Evolutionary conservation across 805 yeast species (phyloP).

Genomic region (Pichia exigua): DNA sequence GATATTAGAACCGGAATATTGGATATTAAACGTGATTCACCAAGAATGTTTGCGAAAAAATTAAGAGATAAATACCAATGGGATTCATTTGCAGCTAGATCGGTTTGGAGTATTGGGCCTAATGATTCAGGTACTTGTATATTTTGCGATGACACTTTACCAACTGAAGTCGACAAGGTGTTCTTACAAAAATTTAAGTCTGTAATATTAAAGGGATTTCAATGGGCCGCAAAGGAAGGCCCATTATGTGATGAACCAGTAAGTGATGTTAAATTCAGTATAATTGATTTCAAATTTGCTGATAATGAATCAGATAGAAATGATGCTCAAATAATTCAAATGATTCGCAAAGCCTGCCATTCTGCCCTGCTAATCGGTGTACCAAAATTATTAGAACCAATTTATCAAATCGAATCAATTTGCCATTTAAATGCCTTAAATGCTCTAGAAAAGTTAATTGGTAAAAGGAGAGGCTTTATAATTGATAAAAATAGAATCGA

Average conservation of each 20-base stretch:
- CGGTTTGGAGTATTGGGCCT: constrained; percentile 74
- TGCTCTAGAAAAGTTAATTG: constrained; percentile 32
- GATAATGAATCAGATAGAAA: constrained; percentile 41
- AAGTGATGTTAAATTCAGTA: constrained; percentile 58
- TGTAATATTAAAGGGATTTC: constrained; percentile 66
- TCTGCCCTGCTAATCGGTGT: constrained; percentile 69
- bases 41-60: constrained; percentile 43
- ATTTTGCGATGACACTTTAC: constrained; percentile 61
- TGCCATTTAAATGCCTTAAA: constrained; percentile 36
- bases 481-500: constrained; percentile 45
- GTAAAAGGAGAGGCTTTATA: constrained; percentile 63
- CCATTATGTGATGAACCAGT: constrained; percentile 88
- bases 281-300: constrained; percentile 53
- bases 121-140: constrained; percentile 44
- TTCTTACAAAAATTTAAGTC: constrained; percentile 39
- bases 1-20: constrained; percentile 48
- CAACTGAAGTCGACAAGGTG: constrained; percentile 59
- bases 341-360: constrained; percentile 78
- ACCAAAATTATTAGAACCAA: constrained; percentile 79
- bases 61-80: constrained; percentile 57
- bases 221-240: constrained; percentile 78
- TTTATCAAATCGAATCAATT: constrained; percentile 51
- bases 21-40: constrained; percentile 21
- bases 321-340: constrained; percentile 70
- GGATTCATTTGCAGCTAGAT: constrained; percentile 79